Evolutionary conservation across 2,329 filamentous ascomycete species (phyloP).

Genomic region (Colletotrichum caudatum): DNA sequence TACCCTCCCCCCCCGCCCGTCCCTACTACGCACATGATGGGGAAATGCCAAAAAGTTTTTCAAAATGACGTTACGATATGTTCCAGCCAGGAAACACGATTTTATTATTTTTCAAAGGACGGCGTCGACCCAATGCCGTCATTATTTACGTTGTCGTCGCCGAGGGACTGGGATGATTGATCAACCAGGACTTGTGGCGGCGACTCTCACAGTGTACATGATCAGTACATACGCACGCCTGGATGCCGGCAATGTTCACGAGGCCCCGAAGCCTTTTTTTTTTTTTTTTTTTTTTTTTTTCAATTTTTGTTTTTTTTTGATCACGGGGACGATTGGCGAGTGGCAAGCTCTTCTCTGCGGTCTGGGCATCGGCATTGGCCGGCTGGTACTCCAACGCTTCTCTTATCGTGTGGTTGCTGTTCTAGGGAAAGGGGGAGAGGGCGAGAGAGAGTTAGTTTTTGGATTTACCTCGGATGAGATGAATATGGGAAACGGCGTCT

Average conservation of each 20-base stretch:
- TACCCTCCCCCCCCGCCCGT: conserved; percentile 17
- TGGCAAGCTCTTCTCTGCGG: not conserved
- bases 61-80: conserved; percentile 34
- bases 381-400: not conserved
- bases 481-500: conserved; percentile 4
- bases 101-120: not conserved
- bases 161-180: conserved; percentile 2
- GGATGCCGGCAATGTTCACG: not conserved
- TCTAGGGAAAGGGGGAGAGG: not conserved
- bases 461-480: conserved; percentile 1
- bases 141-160: conserved; percentile 25
- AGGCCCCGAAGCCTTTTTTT: not conserved
- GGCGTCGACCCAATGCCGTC: conserved; percentile 10
- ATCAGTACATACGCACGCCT: not conserved
- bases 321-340: too few species aligned
- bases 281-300: conserved; percentile 1
- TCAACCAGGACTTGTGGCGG: not conserved
- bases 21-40: conserved; percentile 1
- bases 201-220: conserved; percentile 20
- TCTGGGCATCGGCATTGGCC: not conserved
- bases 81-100: conserved; percentile 5
- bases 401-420: not conserved
- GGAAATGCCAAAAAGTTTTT: conserved; percentile 28
- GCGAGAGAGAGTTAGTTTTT: not conserved
- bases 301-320: too few species aligned